Evolutionary conservation across 1,139 yeast species (phyloP).

Genomic region (Yarrowia galli): DNA sequence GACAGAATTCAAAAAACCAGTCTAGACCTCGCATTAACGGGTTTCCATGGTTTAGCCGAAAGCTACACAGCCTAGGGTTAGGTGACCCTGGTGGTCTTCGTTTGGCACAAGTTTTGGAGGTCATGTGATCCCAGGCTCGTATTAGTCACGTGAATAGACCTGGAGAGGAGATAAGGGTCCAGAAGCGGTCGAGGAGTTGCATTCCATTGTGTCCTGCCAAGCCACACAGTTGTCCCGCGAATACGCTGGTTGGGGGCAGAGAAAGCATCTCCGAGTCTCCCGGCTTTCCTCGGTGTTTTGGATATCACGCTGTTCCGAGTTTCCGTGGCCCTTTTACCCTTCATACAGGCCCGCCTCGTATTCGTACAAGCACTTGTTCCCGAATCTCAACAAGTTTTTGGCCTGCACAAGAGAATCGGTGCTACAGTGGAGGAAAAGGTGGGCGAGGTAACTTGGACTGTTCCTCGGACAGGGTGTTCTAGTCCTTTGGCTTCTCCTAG

Average conservation of each 20-base stretch:
- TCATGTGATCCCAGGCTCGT: constrained; percentile 8
- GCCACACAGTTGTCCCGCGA: background rate
- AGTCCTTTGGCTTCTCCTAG: background rate
- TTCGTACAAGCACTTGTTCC: constrained; percentile 6
- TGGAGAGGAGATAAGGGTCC: constrained; percentile 9
- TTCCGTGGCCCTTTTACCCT: constrained; percentile 1
- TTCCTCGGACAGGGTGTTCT: background rate
- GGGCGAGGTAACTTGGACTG: background rate
- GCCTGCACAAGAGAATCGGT: background rate
- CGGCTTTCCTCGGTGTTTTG: too few species aligned
- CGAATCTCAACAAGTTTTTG: constrained; percentile 2
- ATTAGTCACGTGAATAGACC: background rate
- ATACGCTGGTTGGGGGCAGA: background rate
- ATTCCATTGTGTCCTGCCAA: constrained; percentile 2
- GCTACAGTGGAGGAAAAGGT: background rate
- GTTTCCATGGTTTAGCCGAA: constrained; percentile 25
- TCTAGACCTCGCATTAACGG: constrained; percentile 33
- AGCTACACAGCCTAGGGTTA: constrained; percentile 32
- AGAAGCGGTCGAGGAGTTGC: background rate
- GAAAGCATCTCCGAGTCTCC: too few species aligned
- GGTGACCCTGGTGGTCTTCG: background rate
- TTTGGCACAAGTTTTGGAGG: background rate
- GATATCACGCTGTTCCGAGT: too few species aligned
- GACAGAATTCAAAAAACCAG: constrained; percentile 12
- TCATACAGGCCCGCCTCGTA: constrained; percentile 9